phyloP scores from a whole-genome alignment of 23 red algal genomes.

The Gracilaria caudata region DNA sequence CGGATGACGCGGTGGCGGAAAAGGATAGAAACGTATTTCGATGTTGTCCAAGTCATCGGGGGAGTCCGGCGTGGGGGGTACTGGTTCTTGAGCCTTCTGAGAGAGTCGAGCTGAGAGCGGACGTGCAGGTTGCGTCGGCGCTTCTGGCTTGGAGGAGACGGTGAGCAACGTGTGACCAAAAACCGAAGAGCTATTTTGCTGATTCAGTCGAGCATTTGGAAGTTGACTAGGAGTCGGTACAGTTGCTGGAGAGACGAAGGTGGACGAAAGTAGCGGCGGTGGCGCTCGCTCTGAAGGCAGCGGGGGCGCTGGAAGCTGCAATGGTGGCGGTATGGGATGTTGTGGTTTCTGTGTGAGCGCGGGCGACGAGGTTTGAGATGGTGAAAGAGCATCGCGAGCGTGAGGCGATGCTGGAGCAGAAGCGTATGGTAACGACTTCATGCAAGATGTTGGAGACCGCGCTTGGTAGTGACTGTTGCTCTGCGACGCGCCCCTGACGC shows the following conservation, averaged over 20 bases:
- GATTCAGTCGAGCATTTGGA: not conserved
- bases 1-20: constrained; percentile 21
- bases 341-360: not conserved
- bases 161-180: not conserved
- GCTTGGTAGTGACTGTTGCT: not conserved
- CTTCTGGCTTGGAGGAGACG: not conserved
- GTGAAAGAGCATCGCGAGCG: not conserved
- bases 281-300: not conserved
- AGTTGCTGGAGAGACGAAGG: not conserved
- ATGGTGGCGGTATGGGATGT: not conserved
- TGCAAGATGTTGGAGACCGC: constrained; percentile 6
- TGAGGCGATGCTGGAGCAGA: not conserved
- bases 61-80: not conserved
- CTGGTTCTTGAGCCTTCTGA: not conserved
- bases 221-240: not conserved
- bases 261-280: not conserved
- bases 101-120: not conserved
- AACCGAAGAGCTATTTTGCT: not conserved
- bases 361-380: not conserved
- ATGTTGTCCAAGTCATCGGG: not conserved
- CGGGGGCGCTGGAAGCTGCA: not conserved
- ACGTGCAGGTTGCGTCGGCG: not conserved
- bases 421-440: not conserved
- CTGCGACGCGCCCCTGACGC: not conserved
- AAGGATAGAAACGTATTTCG: constrained; percentile 21